phyloP scores from a whole-genome alignment of 768 basidiomycete species.

The Suillus placidus region DNA sequence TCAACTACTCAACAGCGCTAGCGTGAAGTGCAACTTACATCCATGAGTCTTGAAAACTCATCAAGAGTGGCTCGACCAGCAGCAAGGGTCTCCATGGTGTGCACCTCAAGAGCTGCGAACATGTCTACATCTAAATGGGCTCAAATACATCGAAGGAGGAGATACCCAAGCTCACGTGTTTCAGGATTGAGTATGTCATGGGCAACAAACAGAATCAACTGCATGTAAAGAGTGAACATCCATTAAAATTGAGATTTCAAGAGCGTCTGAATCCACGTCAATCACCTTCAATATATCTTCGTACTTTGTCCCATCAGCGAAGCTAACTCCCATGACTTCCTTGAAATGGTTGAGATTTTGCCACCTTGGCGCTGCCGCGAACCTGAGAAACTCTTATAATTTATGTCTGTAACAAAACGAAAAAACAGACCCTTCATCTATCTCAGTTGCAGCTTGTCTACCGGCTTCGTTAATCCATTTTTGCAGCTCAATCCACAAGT shows the following conservation, averaged over 20 bases:
- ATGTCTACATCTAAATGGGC: conserved; percentile 37
- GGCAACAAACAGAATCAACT: conserved; percentile 34
- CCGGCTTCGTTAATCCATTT: too few relatives aligned
- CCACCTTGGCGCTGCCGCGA: conserved; percentile 36
- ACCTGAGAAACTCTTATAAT: conserved; percentile 10
- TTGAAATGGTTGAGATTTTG: conserved; percentile 23
- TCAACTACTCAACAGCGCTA: background rate
- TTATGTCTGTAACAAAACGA: background rate
- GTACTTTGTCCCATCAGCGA: conserved; percentile 25
- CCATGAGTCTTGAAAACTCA: conserved; percentile 22
- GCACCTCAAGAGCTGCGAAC: conserved; percentile 34
- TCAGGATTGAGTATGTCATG: conserved; percentile 26
- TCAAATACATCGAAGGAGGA: conserved; percentile 32
- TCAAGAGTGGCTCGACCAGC: conserved; percentile 21
- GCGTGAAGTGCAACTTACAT: conserved; percentile 18
- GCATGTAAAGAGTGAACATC: conserved; percentile 1
- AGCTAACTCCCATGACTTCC: background rate
- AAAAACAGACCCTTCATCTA: background rate
- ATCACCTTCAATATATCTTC: conserved; percentile 31
- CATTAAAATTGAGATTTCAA: background rate
- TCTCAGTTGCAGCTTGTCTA: background rate
- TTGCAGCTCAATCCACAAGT: conserved; percentile 8
- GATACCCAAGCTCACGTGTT: conserved; percentile 21
- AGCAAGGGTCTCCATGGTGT: conserved; percentile 31
- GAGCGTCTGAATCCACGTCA: background rate